These are phyloP conservation scores for Phytophthora melonis DNA, from an alignment of 352 stramenopile species.

Conservation along the genomic window DNA sequence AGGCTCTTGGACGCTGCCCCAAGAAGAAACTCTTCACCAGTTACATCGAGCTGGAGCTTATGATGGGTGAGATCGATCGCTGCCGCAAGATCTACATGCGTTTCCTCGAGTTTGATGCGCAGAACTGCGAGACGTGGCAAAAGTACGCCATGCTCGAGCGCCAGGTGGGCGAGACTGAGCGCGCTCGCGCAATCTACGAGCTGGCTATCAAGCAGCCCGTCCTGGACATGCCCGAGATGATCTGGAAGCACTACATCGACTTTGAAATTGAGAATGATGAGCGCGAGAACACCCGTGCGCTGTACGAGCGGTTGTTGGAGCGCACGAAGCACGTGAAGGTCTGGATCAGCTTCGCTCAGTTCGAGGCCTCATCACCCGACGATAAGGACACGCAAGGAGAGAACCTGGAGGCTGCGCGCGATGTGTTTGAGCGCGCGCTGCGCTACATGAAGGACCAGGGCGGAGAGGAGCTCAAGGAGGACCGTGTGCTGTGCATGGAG, in stretches of 20 bases:
- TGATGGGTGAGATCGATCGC: slow-evolving; percentile 98
- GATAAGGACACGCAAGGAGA: slow-evolving; percentile 39
- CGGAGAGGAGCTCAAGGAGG: slow-evolving; percentile 90
- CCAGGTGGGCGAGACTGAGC: slow-evolving; percentile 95
- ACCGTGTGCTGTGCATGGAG: slow-evolving; percentile 97
- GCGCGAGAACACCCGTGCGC: slow-evolving; percentile 83
- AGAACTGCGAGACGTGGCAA: slow-evolving; percentile 96
- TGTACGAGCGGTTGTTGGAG: slow-evolving; percentile 98
- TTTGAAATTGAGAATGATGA: slow-evolving; percentile 96
- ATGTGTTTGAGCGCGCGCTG: slow-evolving; percentile 93
- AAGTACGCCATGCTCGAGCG: slow-evolving; percentile 97
- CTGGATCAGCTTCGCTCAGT: slow-evolving; percentile 93
- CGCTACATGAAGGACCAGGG: slow-evolving; percentile 91
- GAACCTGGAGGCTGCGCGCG: slow-evolving; percentile 77
- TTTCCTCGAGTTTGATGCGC: slow-evolving; percentile 80
- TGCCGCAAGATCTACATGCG: slow-evolving; percentile 93
- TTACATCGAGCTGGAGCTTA: slow-evolving; percentile 97
- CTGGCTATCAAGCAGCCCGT: slow-evolving; percentile 95
- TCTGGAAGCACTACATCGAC: slow-evolving; percentile 99
- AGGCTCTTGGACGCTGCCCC: slow-evolving; percentile 94
- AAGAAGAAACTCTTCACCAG: slow-evolving; percentile 93
- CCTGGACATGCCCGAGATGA: slow-evolving; percentile 98
- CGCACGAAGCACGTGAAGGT: slow-evolving; percentile 98
- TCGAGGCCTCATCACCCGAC: slow-evolving; percentile 60
- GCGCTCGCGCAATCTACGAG: slow-evolving; percentile 96